A percentile compares a stretch with the other conserved stretches of the same genome.
Conservation (phyloP, 495 filamentous ascomycete genomes). For the Amorphotheca resinae region DNA sequence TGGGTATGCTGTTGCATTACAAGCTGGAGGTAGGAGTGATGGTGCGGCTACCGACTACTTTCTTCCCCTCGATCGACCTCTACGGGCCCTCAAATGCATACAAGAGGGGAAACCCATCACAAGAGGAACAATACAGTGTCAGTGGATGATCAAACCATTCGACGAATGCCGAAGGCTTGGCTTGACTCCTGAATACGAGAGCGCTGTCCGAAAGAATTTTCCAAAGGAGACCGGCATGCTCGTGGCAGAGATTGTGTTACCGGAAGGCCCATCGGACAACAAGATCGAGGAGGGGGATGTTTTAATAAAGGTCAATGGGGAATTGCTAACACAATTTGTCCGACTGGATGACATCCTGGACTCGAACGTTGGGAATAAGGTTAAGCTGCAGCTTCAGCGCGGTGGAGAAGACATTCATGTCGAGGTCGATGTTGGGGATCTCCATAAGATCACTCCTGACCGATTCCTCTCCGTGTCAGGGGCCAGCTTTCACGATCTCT, state of each 20-base stretch:
- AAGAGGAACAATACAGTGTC: slow-evolving; percentile 92
- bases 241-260: slow-evolving; percentile 87
- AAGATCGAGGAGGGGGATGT: slow-evolving; percentile 92
- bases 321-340: slow-evolving; percentile 87
- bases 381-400: slow-evolving; percentile 70
- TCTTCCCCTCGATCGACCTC: slow-evolving; percentile 79
- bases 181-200: slow-evolving; percentile 75
- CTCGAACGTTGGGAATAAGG: slow-evolving; percentile 61
- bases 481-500: slow-evolving; percentile 86
- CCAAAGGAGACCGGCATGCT: slow-evolving; percentile 95
- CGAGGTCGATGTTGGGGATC: slow-evolving; percentile 73
- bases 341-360: slow-evolving; percentile 90
- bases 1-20: slow-evolving; percentile 82
- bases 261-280: slow-evolving; percentile 72
- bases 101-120: slow-evolving; percentile 59
- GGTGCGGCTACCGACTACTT: slow-evolving; percentile 98
- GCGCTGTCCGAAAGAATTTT: slow-evolving; percentile 62
- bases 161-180: slow-evolving; percentile 92
- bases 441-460: slow-evolving; percentile 91
- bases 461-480: slow-evolving; percentile 90
- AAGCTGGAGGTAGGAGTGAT: slow-evolving; percentile 87
- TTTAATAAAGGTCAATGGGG: slow-evolving; percentile 86
- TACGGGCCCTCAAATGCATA: slow-evolving; percentile 77
- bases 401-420: slow-evolving; percentile 82
- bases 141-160: slow-evolving; percentile 94